phyloP scores from a whole-genome alignment of 1,284 basidiomycete species.

The Butyriboletus appendiculatus region DNA sequence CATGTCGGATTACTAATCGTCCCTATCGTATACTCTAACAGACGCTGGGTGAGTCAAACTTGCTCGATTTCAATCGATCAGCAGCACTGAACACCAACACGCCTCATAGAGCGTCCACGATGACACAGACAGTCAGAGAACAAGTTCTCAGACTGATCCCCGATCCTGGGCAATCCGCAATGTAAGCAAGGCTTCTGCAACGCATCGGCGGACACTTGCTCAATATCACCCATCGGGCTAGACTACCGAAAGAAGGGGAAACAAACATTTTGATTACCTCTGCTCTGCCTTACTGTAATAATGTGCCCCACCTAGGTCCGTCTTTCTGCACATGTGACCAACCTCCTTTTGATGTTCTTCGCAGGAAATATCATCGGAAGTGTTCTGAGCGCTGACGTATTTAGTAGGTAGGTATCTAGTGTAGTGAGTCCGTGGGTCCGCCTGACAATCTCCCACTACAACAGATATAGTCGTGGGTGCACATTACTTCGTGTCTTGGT shows the following conservation, averaged over 20 bases:
- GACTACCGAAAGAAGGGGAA: slow-evolving; percentile 84
- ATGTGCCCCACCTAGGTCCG: slow-evolving; percentile 94
- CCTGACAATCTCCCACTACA: slow-evolving; percentile 1
- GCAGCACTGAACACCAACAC: not conserved
- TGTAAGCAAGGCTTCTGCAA: slow-evolving; percentile 38
- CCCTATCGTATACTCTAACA: not conserved
- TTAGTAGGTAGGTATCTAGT: slow-evolving; percentile 72
- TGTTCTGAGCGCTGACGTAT: slow-evolving; percentile 94
- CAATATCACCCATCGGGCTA: slow-evolving; percentile 34
- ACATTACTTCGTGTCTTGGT: not conserved
- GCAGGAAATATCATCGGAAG: slow-evolving; percentile 98
- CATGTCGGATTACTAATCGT: slow-evolving; percentile 13
- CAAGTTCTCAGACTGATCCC: slow-evolving; percentile 60
- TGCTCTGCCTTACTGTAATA: slow-evolving; percentile 98
- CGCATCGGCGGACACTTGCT: slow-evolving; percentile 4
- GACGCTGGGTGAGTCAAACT: slow-evolving; percentile 4
- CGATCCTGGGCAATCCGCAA: slow-evolving; percentile 48
- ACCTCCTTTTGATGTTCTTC: not conserved
- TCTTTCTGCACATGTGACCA: slow-evolving; percentile 10
- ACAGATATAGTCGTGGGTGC: slow-evolving; percentile 68
- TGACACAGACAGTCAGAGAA: slow-evolving; percentile 69
- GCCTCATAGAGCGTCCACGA: slow-evolving; percentile 27
- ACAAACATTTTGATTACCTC: slow-evolving; percentile 92
- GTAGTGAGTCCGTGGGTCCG: not conserved
- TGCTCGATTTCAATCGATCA: slow-evolving; percentile 1